Base-by-base conservation (phyloP, 176 grass and related monocot species). In the Phyllostachys edulis region DNA sequence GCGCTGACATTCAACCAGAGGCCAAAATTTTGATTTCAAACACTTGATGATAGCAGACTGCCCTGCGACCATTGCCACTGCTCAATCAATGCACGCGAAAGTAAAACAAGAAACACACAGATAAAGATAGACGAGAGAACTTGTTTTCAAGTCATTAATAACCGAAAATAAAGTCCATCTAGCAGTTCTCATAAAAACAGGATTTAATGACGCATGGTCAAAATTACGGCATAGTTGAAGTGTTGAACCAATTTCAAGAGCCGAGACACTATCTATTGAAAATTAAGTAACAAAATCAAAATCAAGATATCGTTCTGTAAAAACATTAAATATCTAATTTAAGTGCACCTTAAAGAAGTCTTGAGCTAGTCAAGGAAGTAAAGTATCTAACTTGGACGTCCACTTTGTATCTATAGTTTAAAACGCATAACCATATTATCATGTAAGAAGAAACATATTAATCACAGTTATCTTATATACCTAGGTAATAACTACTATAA, bases 51-150 rank as follows among this genome's bases (percentile, higher is more conserved):
- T 75, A 84, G 71, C 60, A 90, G 72, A 90, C 77, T 92, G 90
- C 78, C 91, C 91, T 92, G 91, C 91, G 84, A 84, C 29, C 70
- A 92, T 90, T 81, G 76, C 45, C 85, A 92, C 70, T 77, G 78
- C 54, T 76, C 80, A 90, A 89, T 92, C 84, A 87, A 89, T 84
- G 61, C n/a, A 87, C 39, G 29, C 42, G 44, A 66, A 67, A 75
- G 49, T 38, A 21, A 57, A 66, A 84, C 36, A 38, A 23, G 46
- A 62, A 55, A 72, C 32, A 67, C 27, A 67, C 18, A 77, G 20
- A 59, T 62, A 64, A 76, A 77, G 21, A 77, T 24, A 67, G n/a
- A 80, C 44, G 3, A 79, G 21, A 57, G 1, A 32, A 66, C 8
- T 84, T n/a, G 17, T 67, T 57, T 64, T 29, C 17, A 21, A 71